Evolutionary conservation across 148 eudicot genomes (phyloP).

Genomic region (Arctostaphylos glauca): DNA sequence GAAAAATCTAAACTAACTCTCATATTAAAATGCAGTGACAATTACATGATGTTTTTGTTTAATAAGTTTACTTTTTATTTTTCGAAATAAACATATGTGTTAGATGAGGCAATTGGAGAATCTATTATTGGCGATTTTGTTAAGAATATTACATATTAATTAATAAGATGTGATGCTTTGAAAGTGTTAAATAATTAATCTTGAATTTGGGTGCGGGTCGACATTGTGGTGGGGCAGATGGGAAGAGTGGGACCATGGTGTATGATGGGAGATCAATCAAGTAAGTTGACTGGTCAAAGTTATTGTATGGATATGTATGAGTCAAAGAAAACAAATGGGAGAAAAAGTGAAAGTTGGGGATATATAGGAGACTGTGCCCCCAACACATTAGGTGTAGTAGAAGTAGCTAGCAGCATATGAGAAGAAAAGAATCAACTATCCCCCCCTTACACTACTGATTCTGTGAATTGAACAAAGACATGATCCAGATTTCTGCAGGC

Average conservation of each 20-base stretch:
- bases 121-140: too few relatives aligned
- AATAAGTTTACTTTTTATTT: too few relatives aligned
- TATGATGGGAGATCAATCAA: slow-evolving; percentile 5
- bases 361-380: not conserved
- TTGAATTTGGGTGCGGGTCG: not conserved
- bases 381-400: not conserved
- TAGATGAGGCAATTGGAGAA: too few relatives aligned
- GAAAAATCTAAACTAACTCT: too few relatives aligned
- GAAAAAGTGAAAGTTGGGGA: not conserved
- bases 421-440: not conserved
- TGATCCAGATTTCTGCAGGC: not conserved
- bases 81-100: too few relatives aligned
- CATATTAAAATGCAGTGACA: too few relatives aligned
- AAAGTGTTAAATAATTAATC: too few relatives aligned
- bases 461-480: not conserved
- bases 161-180: too few relatives aligned
- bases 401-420: not conserved
- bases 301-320: not conserved
- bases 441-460: not conserved
- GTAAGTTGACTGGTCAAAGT: slow-evolving; percentile 5
- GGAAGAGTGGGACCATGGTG: not conserved
- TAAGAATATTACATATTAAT: too few relatives aligned
- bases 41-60: too few relatives aligned
- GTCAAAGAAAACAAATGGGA: not conserved
- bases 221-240: not conserved